Evolutionary conservation across 2,329 filamentous ascomycete genomes (phyloP), one percentile per base, ranked within the genome.

Genomic region (Xylogone sp.): DNA sequence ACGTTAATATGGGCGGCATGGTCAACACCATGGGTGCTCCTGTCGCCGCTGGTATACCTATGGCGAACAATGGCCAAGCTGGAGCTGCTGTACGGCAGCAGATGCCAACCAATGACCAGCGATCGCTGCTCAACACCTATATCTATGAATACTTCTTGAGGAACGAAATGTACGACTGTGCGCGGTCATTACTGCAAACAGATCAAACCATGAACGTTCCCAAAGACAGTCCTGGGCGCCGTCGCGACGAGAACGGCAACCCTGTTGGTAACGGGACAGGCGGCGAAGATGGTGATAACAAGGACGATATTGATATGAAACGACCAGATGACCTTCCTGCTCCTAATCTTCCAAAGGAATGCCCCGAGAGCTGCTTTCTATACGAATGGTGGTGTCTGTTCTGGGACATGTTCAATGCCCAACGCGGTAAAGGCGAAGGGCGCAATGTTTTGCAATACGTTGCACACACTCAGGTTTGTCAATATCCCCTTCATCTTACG

Each of bases 321-420:
- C 79, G 87, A 43, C 88, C 89, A 1, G 82, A 86, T 52, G 91
- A 96, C 64, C 78, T 97, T 39, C 93, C 93, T 3, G 78, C 82
- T 6, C 86, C 90, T 12, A 84, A 83, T 56, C 75, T 90, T 5
- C 83, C 85, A 12, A 79, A 76, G 66, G 79, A 81, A 46, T 76
- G 77, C 54, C 79, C 79, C 50, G 87, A 87, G 62, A 88, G 82
- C 56, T 90, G 89, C 21, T 97, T 99, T 65, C 77, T 99, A n/a
- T 87, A 90, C 61, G 94, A 97, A 65, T 99, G 94, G 94, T 99
- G 95, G 75, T 90, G 86, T 65, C 81, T 97, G 48, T 99, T 99
- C 70, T 97, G 91, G 91, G 94, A 99, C 64, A 90, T 97, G 61
- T 95, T 88, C 71, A 84, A 84, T 65, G 90, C 90, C 51, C 88